Conservation (phyloP, 495 filamentous ascomycete genomes). For the Aspergillus bertholletiae region DNA sequence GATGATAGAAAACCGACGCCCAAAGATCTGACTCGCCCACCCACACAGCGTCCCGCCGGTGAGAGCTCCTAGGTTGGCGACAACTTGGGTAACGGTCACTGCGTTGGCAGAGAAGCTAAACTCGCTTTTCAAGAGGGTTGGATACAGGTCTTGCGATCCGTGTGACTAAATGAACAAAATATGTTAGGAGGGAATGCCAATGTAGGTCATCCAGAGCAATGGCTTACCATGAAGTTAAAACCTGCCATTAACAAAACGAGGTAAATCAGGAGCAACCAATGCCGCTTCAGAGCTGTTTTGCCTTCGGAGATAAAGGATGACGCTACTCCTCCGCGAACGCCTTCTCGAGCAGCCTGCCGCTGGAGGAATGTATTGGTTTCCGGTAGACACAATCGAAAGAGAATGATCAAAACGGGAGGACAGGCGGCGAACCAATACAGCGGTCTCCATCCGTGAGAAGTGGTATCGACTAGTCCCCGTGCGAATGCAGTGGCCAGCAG, state of each 20-base stretch:
- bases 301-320: conserved; percentile 71
- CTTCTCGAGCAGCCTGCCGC: conserved; percentile 56
- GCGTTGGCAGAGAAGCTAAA: conserved; percentile 66
- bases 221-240: conserved; percentile 75
- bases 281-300: conserved; percentile 67
- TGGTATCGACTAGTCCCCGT: conserved; percentile 66
- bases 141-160: conserved; percentile 88
- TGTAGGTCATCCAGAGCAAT: not conserved
- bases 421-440: conserved; percentile 85
- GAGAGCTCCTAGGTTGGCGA: conserved; percentile 81
- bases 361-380: conserved; percentile 69
- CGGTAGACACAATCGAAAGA: conserved; percentile 70
- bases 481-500: conserved; percentile 77
- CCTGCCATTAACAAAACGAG: conserved; percentile 83
- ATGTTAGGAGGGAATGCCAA: not conserved
- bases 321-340: conserved; percentile 42
- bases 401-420: conserved; percentile 76
- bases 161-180: conserved; percentile 54
- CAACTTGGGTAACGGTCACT: conserved; percentile 80
- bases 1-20: conserved; percentile 78
- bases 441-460: conserved; percentile 72
- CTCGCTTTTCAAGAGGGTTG: conserved; percentile 76
- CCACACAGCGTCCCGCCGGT: conserved; percentile 72
- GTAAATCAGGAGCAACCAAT: conserved; percentile 79
- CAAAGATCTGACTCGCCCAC: conserved; percentile 77